Evolutionary conservation across 768 basidiomycete genomes (phyloP), one percentile per base, ranked within the genome.

Genomic region (Cyclocybe aegerita): DNA sequence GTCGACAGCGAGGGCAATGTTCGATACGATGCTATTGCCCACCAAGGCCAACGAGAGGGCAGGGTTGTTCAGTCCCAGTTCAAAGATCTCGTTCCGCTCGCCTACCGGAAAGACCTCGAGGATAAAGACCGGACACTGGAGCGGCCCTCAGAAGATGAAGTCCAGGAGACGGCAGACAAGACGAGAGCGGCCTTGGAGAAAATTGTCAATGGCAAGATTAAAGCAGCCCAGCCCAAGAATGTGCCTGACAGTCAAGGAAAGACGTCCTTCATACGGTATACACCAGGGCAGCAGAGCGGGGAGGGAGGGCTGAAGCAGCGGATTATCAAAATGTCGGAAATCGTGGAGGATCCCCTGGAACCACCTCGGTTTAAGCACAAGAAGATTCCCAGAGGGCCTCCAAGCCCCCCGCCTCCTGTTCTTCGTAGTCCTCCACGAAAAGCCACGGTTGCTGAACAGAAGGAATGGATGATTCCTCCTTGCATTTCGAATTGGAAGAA

Each of bases 401-500:
- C 93, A 1, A 95, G 92, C 62, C 96, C 97, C 0, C 97, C 97
- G 2, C 93, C 95, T 2, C 97, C 97, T 12, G 92, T 98, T 2
- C 73, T 99, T 34, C 85, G 95, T 35, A 93, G 90, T 75, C 97
- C 97, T 9, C 97, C 97, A 5, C 79, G 97, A 48, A 95, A 97
- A 63, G 95, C 94, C 3, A 96, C 96, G 0, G 90, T 91, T 7
- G 90, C 93, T 48, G 97, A 99, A 65, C 96, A 98, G 73, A 99
- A 98, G 72, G 97, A 98, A 63, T 98, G 97, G 97, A 97, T 98
- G 94, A 98, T 99, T 50, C 97, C 97, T 12, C 97, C 97, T 12
- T 98, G 96, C 68, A 98, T 99, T 53, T 96, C 93, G 23, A 99
- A 99, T 71, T 99, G 97, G 97, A 99, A 99, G 76, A 99, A 99